Conservation (phyloP, 768 basidiomycete species). For the Macrolepiota albuminosa region DNA sequence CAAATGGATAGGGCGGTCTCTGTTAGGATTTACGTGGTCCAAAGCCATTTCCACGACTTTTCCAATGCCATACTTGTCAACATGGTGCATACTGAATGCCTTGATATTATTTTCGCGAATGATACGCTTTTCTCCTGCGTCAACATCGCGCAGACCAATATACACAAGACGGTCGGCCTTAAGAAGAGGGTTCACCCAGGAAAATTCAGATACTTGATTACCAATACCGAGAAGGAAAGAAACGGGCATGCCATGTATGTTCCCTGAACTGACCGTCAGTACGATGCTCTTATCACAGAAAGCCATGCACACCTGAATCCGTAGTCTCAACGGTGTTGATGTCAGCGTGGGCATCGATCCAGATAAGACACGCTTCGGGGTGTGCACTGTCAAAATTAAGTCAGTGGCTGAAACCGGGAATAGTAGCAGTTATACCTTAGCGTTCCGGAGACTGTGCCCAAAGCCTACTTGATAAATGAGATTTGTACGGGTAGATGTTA, state of each 20-base stretch:
- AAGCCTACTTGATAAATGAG: slow-evolving; percentile 38
- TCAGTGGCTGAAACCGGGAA: neutral
- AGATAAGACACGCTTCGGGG: slow-evolving; percentile 83
- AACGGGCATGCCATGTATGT: slow-evolving; percentile 97
- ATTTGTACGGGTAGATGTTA: slow-evolving; percentile 1
- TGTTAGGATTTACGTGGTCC: slow-evolving; percentile 84
- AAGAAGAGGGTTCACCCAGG: slow-evolving; percentile 58
- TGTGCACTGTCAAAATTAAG: slow-evolving; percentile 41
- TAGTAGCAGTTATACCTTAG: slow-evolving; percentile 47
- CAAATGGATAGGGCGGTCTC: slow-evolving; percentile 85
- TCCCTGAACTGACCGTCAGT: slow-evolving; percentile 44
- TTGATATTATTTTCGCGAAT: slow-evolving; percentile 78
- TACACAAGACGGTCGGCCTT: slow-evolving; percentile 82
- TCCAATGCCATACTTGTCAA: slow-evolving; percentile 89
- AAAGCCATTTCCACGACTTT: slow-evolving; percentile 95
- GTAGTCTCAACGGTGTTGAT: slow-evolving; percentile 90
- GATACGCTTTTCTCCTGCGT: slow-evolving; percentile 83
- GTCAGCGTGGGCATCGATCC: slow-evolving; percentile 97
- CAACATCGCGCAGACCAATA: slow-evolving; percentile 94
- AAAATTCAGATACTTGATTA: slow-evolving; percentile 35
- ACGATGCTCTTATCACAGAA: slow-evolving; percentile 6
- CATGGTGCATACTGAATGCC: slow-evolving; percentile 89
- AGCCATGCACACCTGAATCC: slow-evolving; percentile 48
- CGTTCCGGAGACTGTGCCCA: slow-evolving; percentile 94
- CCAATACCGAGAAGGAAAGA: slow-evolving; percentile 81